These are phyloP conservation scores for Ustilago hordei DNA, from an alignment of 1,284 basidiomycete genomes.

Conservation along the genomic window DNA sequence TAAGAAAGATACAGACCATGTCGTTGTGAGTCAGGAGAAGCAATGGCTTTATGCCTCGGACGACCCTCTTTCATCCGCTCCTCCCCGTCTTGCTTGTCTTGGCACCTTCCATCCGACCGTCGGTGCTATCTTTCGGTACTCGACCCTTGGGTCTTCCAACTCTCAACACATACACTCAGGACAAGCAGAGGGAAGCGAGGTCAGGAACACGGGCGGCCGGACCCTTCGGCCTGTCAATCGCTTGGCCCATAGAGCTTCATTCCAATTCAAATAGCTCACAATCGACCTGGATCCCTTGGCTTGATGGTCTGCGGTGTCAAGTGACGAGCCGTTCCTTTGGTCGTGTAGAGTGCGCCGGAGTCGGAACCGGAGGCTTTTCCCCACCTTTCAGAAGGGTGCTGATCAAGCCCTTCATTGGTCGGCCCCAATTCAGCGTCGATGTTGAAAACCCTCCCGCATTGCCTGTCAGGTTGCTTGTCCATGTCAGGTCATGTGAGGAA, in stretches of 20 bases:
- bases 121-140: conserved; percentile 5
- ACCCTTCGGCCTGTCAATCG: conserved; percentile 13
- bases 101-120: conserved; percentile 24
- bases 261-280: neutral
- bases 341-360: neutral
- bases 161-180: neutral
- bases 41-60: conserved; percentile 17
- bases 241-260: neutral
- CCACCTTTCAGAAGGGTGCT: conserved; percentile 25
- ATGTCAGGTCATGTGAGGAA: neutral
- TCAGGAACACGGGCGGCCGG: conserved; percentile 8
- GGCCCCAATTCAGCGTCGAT: neutral
- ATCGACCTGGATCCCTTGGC: neutral
- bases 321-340: conserved; percentile 12
- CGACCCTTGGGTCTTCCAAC: neutral
- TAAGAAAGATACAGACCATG: no score
- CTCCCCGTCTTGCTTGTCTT: conserved; percentile 16
- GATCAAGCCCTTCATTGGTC: neutral
- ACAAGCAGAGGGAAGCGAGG: neutral
- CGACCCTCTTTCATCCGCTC: conserved; percentile 29
- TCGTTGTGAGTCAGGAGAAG: no score
- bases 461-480: neutral
- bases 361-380: conserved; percentile 6
- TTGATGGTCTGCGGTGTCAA: conserved; percentile 20
- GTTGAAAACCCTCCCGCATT: neutral